Evolutionary conservation across 371 early-diverging fungal species (phyloP), one percentile per base, ranked within the genome.

Genomic region (Chytridiales sp.): DNA sequence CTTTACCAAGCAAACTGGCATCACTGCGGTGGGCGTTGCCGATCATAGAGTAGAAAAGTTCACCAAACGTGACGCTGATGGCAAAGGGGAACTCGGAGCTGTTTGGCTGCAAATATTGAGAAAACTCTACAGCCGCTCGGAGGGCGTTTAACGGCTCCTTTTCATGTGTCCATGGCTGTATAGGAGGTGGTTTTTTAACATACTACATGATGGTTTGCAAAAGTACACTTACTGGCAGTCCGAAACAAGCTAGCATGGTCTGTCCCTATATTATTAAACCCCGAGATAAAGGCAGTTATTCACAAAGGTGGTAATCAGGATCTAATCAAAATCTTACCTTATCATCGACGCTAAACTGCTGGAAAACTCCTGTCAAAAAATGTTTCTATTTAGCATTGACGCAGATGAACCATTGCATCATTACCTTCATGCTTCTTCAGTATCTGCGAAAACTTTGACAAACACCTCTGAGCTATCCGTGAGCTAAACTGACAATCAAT

Each of bases 401-500:
- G n/a, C n/a, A n/a, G n/a, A n/a, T n/a, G n/a, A n/a, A n/a, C n/a
- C n/a, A n/a, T n/a, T n/a, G n/a, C n/a, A n/a, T n/a, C n/a, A n/a
- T n/a, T n/a, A n/a, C n/a, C 54, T 5, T 36, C 54, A 27, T 54
- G 24, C 27, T 40, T 38, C 13, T 34, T 19, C 3, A 54, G 22
- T n/a, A n/a, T n/a, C n/a, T n/a, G n/a, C n/a, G n/a, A n/a, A n/a
- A n/a, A n/a, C n/a, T n/a, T n/a, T n/a, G n/a, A n/a, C n/a, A n/a
- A n/a, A n/a, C n/a, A 21, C 29, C 35, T 39, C 24, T 64, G 59
- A 17, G 65, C 65, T 26, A 27, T 64, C 43, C 47, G 26, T 24
- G 59, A 39, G n/a, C 53, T 49, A 34, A 47, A 64, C 15, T 30
- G 30, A 32, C 58, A 64, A 17, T 59, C 53, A 26, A 64, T 44